A percentile compares a stretch with the other conserved stretches of the same genome.
These are phyloP conservation scores for Boeremia lycopersici DNA, from an alignment of 2,329 filamentous ascomycete genomes.

Conservation along the genomic window DNA sequence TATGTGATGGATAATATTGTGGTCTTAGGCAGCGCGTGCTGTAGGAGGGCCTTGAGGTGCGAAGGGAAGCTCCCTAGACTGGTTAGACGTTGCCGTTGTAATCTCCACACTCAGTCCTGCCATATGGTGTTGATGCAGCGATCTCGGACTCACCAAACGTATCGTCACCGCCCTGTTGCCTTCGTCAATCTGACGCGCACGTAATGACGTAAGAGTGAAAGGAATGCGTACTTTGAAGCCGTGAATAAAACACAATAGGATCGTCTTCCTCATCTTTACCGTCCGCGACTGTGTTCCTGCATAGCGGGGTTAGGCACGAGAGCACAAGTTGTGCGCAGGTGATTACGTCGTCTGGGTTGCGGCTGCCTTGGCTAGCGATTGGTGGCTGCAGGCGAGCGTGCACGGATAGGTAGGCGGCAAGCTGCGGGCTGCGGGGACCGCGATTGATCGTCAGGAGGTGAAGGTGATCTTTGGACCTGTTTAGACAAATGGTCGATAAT, in stretches of 20 bases:
- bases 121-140: too few relatives aligned
- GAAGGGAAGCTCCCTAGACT: constrained; percentile 64
- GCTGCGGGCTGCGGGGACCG: background rate
- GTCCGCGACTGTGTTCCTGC: constrained; percentile 41
- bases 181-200: constrained; percentile 18
- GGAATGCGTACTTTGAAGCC: constrained; percentile 72
- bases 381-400: background rate
- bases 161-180: constrained; percentile 69
- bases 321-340: background rate
- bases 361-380: constrained; percentile 25
- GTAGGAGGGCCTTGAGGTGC: constrained; percentile 69
- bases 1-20: constrained; percentile 73
- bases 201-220: background rate
- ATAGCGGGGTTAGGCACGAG: constrained; percentile 28
- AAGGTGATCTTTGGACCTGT: background rate
- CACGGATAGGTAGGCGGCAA: background rate
- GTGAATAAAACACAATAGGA: constrained; percentile 83
- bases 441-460: constrained; percentile 12
- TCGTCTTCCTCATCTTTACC: constrained; percentile 71
- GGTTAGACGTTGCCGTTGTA: too few relatives aligned
- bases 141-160: constrained; percentile 65
- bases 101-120: too few relatives aligned
- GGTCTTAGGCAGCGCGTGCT: constrained; percentile 70
- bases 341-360: constrained; percentile 34
- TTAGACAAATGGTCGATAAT: constrained; percentile 1